A percentile compares a stretch with the other conserved stretches of the same genome.
These are phyloP conservation scores for Eucalyptus decipiens DNA, from an alignment of 345 rosid genomes.

Conservation along the genomic window DNA sequence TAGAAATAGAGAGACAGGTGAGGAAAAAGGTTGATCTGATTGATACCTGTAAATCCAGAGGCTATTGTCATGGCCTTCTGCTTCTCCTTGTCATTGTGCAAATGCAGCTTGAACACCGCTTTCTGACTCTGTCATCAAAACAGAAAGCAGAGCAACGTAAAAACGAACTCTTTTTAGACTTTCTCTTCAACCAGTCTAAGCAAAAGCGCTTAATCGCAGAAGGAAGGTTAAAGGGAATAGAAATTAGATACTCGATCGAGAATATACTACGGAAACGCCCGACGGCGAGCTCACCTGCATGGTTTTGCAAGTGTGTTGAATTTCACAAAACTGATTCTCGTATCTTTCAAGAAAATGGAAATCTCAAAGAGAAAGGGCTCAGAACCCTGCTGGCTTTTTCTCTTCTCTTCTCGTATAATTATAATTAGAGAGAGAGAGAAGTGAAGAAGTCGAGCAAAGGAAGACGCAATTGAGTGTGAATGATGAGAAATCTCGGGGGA, in stretches of 20 bases:
- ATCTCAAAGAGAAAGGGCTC: not conserved
- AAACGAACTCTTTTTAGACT: not conserved
- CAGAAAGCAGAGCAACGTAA: not conserved
- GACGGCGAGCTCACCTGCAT: not conserved
- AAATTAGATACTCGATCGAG: not conserved
- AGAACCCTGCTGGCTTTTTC: not conserved
- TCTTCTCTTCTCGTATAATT: not conserved
- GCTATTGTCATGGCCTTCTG: constrained; percentile 19
- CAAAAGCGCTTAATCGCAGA: not conserved
- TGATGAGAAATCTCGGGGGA: not conserved
- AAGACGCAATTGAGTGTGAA: not conserved
- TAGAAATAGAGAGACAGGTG: not conserved
- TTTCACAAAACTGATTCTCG: not conserved
- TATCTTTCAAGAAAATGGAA: not conserved
- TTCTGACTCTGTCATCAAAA: constrained; percentile 16
- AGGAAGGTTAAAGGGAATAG: not conserved
- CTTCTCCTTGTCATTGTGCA: constrained; percentile 7
- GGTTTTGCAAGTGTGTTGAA: not conserved
- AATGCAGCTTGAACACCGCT: constrained; percentile 13
- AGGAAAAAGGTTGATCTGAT: not conserved
- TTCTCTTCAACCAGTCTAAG: not conserved
- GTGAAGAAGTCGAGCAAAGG: not conserved
- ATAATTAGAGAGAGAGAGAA: not conserved
- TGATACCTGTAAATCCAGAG: constrained; percentile 13
- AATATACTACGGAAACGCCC: not conserved